Percentiles rank a stretch among this genome's conserved stretches.
These are phyloP conservation scores for Trichoderma afroharzianum DNA, from an alignment of 2,329 filamentous ascomycete species.

Conservation along the genomic window DNA sequence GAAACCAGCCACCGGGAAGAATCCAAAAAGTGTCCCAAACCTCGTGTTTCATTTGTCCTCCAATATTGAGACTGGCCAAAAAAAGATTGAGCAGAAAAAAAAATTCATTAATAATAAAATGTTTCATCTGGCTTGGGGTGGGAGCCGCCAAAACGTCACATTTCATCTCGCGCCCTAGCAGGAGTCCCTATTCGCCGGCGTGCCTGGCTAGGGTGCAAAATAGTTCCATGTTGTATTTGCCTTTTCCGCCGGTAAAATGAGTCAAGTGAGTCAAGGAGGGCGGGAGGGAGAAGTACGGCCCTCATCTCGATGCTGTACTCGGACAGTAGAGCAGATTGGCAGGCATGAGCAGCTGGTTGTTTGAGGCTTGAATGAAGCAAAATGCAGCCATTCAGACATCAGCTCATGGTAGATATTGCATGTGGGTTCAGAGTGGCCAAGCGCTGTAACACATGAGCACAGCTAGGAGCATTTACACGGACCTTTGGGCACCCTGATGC, in stretches of 20 bases:
- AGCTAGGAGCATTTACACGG: background rate
- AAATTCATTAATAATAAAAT: conserved; percentile 6
- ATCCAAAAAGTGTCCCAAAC: background rate
- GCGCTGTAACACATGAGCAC: background rate
- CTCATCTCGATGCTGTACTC: background rate
- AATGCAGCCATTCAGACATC: background rate
- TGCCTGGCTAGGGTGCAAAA: conserved; percentile 1
- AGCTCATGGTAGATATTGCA: background rate
- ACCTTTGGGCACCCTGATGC: background rate
- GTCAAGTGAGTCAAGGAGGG: conserved; percentile 1
- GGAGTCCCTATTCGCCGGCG: background rate
- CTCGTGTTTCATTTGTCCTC: background rate
- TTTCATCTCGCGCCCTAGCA: conserved; percentile 5
- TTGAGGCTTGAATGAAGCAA: background rate
- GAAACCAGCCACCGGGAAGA: background rate
- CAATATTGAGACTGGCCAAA: background rate
- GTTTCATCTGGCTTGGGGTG: background rate
- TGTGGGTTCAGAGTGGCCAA: background rate
- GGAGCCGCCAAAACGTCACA: background rate
- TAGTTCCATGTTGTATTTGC: background rate
- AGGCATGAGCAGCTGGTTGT: background rate
- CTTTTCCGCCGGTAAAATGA: background rate
- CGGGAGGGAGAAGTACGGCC: background rate
- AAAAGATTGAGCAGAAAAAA: background rate
- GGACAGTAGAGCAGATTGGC: background rate